These are phyloP conservation scores for Sclerotinia nivalis DNA, from an alignment of 2,329 filamentous ascomycete species.

Conservation along the genomic window DNA sequence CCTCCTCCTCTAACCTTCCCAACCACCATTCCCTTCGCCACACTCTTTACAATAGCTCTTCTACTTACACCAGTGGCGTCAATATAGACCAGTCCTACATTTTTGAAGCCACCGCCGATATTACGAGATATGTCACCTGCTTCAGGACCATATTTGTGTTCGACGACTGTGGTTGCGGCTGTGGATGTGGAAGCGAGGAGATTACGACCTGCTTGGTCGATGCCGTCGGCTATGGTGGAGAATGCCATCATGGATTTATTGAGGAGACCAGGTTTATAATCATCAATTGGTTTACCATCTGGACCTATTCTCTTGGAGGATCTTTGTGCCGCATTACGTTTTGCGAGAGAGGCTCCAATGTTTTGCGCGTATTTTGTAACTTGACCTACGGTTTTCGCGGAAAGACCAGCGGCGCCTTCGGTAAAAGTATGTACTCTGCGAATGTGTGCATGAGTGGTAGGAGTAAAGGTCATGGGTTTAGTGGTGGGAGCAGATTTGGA, in stretches of 20 bases:
- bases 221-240: slow-evolving; percentile 88
- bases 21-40: slow-evolving; percentile 95
- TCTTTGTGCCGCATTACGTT: slow-evolving; percentile 58
- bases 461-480: slow-evolving; percentile 85
- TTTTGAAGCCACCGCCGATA: slow-evolving; percentile 86
- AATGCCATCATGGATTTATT: slow-evolving; percentile 98
- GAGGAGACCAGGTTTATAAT: slow-evolving; percentile 85
- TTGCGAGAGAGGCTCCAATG: slow-evolving; percentile 72
- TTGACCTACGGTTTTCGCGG: slow-evolving; percentile 82
- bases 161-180: slow-evolving; percentile 82
- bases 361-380: slow-evolving; percentile 87
- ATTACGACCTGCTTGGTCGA: slow-evolving; percentile 81
- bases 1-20: slow-evolving; percentile 74
- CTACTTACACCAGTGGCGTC: slow-evolving; percentile 92
- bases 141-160: slow-evolving; percentile 86
- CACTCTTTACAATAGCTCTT: slow-evolving; percentile 86
- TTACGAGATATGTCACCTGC: slow-evolving; percentile 75
- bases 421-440: slow-evolving; percentile 91
- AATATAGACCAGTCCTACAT: slow-evolving; percentile 95
- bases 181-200: slow-evolving; percentile 72
- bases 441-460: slow-evolving; percentile 79
- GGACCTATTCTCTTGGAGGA: slow-evolving; percentile 64
- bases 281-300: slow-evolving; percentile 59
- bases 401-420: slow-evolving; percentile 73
- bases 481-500: slow-evolving; percentile 74